Evolutionary conservation across 2,329 filamentous ascomycete species (phyloP).

Genomic region (Ophiostoma populinum): DNA sequence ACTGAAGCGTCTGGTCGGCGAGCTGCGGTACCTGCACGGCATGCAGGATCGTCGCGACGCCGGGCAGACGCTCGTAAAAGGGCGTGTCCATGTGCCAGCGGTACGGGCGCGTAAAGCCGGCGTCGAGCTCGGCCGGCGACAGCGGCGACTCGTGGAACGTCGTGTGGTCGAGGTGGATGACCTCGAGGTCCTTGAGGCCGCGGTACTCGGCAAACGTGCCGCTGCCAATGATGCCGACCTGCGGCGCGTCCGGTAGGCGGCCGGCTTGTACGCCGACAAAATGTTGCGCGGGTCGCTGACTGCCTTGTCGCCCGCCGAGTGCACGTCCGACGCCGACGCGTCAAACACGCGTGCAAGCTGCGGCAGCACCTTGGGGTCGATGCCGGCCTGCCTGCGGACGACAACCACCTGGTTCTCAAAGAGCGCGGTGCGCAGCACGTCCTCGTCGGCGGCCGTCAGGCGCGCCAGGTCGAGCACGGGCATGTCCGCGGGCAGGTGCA

Average conservation of each 20-base stretch:
- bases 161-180: slow-evolving; percentile 9
- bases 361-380: slow-evolving; percentile 6
- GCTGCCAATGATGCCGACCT: slow-evolving; percentile 10
- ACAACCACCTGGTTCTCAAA: slow-evolving; percentile 11
- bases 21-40: slow-evolving; percentile 49
- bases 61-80: slow-evolving; percentile 54
- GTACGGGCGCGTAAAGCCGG: slow-evolving; percentile 40
- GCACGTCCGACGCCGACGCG: slow-evolving; percentile 7
- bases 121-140: slow-evolving; percentile 21
- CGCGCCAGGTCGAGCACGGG: slow-evolving; percentile 4
- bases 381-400: slow-evolving; percentile 9
- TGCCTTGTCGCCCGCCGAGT: slow-evolving; percentile 9
- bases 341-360: slow-evolving; percentile 9
- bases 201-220: slow-evolving; percentile 8
- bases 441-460: slow-evolving; percentile 5
- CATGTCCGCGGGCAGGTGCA: slow-evolving; percentile 4
- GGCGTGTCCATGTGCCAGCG: slow-evolving; percentile 70
- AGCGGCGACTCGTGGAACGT: slow-evolving; percentile 18
- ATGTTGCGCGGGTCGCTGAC: slow-evolving; percentile 11
- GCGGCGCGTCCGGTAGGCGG: slow-evolving; percentile 8
- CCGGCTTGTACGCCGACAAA: slow-evolving; percentile 8
- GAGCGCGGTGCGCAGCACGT: slow-evolving; percentile 5
- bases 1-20: slow-evolving; percentile 7
- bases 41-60: slow-evolving; percentile 52
- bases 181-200: slow-evolving; percentile 7